These are phyloP conservation scores for Ascochyta rabiei DNA, from an alignment of 2,329 filamentous ascomycete species.

Conservation along the genomic window DNA sequence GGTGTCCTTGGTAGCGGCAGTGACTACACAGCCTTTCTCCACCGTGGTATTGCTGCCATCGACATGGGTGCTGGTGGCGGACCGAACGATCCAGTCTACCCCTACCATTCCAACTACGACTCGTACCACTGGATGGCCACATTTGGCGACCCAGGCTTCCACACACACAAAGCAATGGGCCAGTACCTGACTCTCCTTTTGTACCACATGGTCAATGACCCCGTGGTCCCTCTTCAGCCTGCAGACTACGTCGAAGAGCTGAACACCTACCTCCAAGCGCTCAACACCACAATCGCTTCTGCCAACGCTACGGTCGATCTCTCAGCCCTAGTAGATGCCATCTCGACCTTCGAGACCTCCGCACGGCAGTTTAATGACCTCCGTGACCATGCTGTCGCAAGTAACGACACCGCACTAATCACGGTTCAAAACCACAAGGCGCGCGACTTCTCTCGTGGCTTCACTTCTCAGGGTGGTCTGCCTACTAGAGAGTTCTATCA, in stretches of 20 bases:
- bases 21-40: conserved; percentile 56
- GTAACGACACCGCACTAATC: conserved; percentile 37
- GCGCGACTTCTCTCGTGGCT: conserved; percentile 54
- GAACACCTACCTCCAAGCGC: conserved; percentile 42
- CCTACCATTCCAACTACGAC: conserved; percentile 57
- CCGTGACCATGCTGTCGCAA: conserved; percentile 35
- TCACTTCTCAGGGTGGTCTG: conserved; percentile 54
- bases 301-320: conserved; percentile 42
- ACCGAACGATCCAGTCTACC: conserved; percentile 52
- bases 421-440: conserved; percentile 53
- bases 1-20: conserved; percentile 54
- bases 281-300: conserved; percentile 40
- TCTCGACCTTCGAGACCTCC: conserved; percentile 43
- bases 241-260: conserved; percentile 49
- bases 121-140: conserved; percentile 59
- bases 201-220: conserved; percentile 50
- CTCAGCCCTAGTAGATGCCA: conserved; percentile 41
- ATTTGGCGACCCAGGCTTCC: conserved; percentile 59
- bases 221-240: conserved; percentile 49
- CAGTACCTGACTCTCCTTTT: conserved; percentile 53
- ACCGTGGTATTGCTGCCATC: conserved; percentile 52
- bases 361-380: conserved; percentile 39
- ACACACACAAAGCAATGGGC: conserved; percentile 57
- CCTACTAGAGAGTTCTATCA: conserved; percentile 54
- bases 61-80: conserved; percentile 51